A percentile compares a stretch with the other conserved stretches of the same genome.
phyloP scores from a whole-genome alignment of 2,329 filamentous ascomycete species.

The Chaetomium olivaceum region DNA sequence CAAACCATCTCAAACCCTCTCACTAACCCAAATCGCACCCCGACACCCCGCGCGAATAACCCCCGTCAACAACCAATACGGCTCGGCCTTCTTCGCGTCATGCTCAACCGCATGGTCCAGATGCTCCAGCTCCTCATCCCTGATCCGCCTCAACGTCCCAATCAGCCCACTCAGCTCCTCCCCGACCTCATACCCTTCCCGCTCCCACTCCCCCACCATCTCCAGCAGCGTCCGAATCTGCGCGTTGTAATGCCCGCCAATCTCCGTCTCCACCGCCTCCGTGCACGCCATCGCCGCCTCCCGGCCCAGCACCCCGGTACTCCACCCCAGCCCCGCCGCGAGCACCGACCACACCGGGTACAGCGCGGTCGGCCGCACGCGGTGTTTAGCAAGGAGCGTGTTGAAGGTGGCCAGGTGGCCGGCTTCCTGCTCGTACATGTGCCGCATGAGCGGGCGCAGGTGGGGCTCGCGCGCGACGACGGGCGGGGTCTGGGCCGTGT shows the following conservation, averaged over 20 bases:
- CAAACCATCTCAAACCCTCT: constrained; percentile 48
- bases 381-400: constrained; percentile 75
- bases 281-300: constrained; percentile 99
- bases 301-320: constrained; percentile 81
- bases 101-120: constrained; percentile 92
- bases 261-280: constrained; percentile 97
- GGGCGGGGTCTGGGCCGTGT: constrained; percentile 83
- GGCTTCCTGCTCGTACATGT: constrained; percentile 98
- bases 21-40: constrained; percentile 89
- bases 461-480: constrained; percentile 79
- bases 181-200: constrained; percentile 75
- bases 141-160: constrained; percentile 73
- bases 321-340: constrained; percentile 82
- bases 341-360: constrained; percentile 86
- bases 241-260: constrained; percentile 91
- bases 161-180: constrained; percentile 75
- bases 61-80: constrained; percentile 84
- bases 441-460: constrained; percentile 85
- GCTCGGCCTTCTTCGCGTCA: constrained; percentile 84
- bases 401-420: constrained; percentile 88
- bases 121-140: constrained; percentile 96
- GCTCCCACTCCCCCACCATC: constrained; percentile 76
- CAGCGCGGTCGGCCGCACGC: constrained; percentile 87
- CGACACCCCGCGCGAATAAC: constrained; percentile 88
- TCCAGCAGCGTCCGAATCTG: constrained; percentile 81